Conservation (phyloP, 305 asterid species). For the Solanum hybrid region DNA sequence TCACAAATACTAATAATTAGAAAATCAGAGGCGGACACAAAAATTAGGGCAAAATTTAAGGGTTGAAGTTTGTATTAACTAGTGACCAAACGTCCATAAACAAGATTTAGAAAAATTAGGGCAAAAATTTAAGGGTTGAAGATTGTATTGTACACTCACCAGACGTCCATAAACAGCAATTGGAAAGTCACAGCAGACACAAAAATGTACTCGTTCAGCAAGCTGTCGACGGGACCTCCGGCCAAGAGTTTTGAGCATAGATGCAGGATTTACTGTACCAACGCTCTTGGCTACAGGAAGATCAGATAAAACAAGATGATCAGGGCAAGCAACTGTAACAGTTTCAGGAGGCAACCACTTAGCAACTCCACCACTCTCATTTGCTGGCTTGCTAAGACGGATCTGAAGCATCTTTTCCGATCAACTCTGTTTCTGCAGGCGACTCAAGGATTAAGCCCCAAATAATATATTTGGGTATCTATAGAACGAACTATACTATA, state of each 20-base stretch:
- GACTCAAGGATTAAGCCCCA: background rate
- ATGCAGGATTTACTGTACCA: slow-evolving; percentile 43
- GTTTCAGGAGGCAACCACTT: background rate
- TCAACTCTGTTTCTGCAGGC: background rate
- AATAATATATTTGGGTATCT: background rate
- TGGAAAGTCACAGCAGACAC: slow-evolving; percentile 78
- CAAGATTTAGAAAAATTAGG: background rate
- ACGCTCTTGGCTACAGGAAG: slow-evolving; percentile 90
- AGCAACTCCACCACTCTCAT: background rate
- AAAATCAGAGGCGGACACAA: background rate
- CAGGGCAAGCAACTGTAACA: background rate
- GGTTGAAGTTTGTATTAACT: background rate
- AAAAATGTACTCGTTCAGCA: slow-evolving; percentile 23
- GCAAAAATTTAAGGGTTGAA: background rate
- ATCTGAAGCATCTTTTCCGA: background rate
- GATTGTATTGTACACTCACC: slow-evolving; percentile 25
- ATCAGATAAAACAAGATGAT: slow-evolving; percentile 47
- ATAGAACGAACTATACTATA: too few species aligned
- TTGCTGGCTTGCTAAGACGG: background rate
- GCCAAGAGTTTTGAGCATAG: slow-evolving; percentile 57
- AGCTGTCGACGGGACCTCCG: slow-evolving; percentile 33
- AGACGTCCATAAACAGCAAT: slow-evolving; percentile 80
- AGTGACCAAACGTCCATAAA: background rate
- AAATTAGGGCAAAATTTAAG: background rate
- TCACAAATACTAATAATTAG: background rate